Percentiles rank a stretch among this genome's conserved stretches.
phyloP scores from a whole-genome alignment of 257 asterid genomes.

The Solanum tacnaense region DNA sequence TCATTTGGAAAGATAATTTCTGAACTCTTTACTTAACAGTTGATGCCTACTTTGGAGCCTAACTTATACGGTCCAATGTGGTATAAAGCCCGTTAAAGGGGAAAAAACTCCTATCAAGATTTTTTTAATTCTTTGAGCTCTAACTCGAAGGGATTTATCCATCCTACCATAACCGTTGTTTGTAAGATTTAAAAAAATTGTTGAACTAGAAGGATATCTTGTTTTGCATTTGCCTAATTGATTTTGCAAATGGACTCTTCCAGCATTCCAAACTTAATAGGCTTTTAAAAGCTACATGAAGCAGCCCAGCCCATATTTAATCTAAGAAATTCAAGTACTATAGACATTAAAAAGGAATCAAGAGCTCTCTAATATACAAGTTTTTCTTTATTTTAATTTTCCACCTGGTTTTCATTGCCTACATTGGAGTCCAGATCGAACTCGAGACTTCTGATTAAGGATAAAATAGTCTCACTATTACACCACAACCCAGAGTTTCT shows the following conservation, averaged over 20 bases:
- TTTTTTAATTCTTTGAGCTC: neutral
- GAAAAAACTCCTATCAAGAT: neutral
- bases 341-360: neutral
- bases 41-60: rapidly evolving
- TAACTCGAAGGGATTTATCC: neutral
- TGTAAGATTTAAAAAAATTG: neutral
- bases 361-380: neutral
- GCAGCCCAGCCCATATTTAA: neutral
- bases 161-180: neutral
- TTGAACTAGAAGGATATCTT: too few relatives aligned
- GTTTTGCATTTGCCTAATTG: neutral
- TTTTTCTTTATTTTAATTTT: too few relatives aligned
- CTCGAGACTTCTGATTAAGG: rapidly evolving
- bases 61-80: neutral
- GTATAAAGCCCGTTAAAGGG: neutral
- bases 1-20: neutral
- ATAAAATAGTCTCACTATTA: too few relatives aligned
- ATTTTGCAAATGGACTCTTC: neutral
- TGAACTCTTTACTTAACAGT: neutral
- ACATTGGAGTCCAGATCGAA: too few relatives aligned
- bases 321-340: neutral
- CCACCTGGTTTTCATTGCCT: neutral
- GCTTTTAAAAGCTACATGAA: neutral
- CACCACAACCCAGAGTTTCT: too few relatives aligned
- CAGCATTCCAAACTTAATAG: neutral